phyloP scores from a whole-genome alignment of 768 basidiomycete species.

The Xerocomellus chrysenteron region DNA sequence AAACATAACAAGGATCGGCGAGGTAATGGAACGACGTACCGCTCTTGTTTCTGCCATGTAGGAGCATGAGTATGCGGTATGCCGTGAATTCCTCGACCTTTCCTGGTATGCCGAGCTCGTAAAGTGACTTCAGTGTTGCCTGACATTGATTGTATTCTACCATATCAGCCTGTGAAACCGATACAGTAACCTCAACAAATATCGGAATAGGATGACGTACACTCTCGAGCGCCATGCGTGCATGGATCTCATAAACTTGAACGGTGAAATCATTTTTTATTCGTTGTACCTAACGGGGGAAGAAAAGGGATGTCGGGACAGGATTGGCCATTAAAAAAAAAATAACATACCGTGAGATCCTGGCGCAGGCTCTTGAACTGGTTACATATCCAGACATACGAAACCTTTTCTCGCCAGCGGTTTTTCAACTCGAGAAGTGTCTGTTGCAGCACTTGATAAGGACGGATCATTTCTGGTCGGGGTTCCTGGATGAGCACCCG shows the following conservation, averaged over 20 bases:
- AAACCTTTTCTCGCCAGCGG: constrained; percentile 76
- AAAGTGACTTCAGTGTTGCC: constrained; percentile 82
- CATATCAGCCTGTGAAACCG: constrained; percentile 75
- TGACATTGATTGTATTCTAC: constrained; percentile 99
- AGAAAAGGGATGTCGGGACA: constrained; percentile 8
- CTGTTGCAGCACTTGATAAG: constrained; percentile 77
- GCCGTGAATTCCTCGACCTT: constrained; percentile 96
- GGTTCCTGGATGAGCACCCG: constrained; percentile 67
- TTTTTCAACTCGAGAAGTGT: constrained; percentile 85
- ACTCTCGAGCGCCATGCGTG: constrained; percentile 91
- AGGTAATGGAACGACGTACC: constrained; percentile 51
- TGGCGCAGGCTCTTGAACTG: constrained; percentile 98
- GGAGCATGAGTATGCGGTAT: constrained; percentile 93
- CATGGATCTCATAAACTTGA: constrained; percentile 97
- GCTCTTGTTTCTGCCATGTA: constrained; percentile 91
- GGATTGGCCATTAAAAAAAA: neutral
- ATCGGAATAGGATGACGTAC: constrained; percentile 42
- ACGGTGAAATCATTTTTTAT: constrained; percentile 99
- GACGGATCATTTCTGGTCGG: constrained; percentile 90
- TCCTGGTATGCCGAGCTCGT: constrained; percentile 90
- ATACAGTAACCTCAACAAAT: constrained; percentile 14
- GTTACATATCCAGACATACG: constrained; percentile 91
- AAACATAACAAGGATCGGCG: constrained; percentile 1
- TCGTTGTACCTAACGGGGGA: constrained; percentile 77
- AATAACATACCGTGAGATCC: constrained; percentile 84